A percentile compares a stretch with the other conserved stretches of the same genome.
phyloP scores from a whole-genome alignment of 208 protist species.

The Wallacemonas sp. region DNA sequence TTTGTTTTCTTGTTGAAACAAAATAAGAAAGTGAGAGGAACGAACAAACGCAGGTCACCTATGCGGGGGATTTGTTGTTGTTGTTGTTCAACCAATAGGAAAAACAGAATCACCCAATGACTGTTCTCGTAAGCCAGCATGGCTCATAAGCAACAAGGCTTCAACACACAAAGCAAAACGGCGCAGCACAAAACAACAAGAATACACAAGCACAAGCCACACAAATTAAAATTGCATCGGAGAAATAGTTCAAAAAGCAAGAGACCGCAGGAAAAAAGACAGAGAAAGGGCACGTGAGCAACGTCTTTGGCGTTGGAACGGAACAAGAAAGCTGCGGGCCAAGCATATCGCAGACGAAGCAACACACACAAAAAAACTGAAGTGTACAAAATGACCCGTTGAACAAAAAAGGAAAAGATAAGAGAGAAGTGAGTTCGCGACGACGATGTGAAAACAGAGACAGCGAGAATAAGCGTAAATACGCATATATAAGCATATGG shows the following conservation, averaged over 20 bases:
- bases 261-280: background rate
- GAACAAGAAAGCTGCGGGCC: too few species aligned
- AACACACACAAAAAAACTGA: background rate
- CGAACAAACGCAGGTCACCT: too few species aligned
- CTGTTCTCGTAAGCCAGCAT: too few species aligned
- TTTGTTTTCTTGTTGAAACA: conserved; percentile 8
- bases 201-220: conserved; percentile 1
- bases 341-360: too few species aligned
- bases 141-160: too few species aligned
- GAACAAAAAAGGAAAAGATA: conserved; percentile 8
- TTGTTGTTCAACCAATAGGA: too few species aligned
- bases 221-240: conserved; percentile 5
- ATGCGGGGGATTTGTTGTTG: too few species aligned
- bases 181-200: conserved; percentile 7
- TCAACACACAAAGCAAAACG: background rate
- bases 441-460: background rate
- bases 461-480: too few species aligned
- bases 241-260: background rate
- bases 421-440: background rate
- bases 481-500: too few species aligned
- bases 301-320: too few species aligned
- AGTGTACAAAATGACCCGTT: background rate
- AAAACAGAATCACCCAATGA: too few species aligned
- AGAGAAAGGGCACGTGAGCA: background rate
- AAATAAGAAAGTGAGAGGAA: conserved; percentile 17